Base-by-base conservation (phyloP, 192 early-diverging fungal species). In the Backusella sp. region DNA sequence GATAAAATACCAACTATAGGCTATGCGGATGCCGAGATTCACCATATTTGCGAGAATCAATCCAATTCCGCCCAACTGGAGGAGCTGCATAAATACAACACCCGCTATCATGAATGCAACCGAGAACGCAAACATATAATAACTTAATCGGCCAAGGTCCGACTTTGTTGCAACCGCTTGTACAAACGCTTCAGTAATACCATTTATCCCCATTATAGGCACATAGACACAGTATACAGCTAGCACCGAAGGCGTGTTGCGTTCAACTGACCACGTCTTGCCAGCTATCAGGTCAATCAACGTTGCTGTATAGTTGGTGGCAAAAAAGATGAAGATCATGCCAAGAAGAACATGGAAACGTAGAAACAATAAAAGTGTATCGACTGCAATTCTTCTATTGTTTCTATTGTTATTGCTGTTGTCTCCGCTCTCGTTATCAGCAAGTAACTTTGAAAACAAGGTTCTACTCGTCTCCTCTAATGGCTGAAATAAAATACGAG, bases 151-250 rank as follows among this genome's bases (percentile, higher is more conserved):
- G 6, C 80, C 37, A 11, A 99, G 81, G 66, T 91, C 89, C 2
- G 79, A 74, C 46, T 88, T 82, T 5, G 92, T 83, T 0, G 92
- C 98, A 21, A 96, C 94, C 2, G 92, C 94, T 76, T 96, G 95
- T 21, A 98, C 87, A 81, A 96, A 98, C 1, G 93, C 94, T 79
- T 99, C 98, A 6, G 94, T 91, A 68, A 99, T 92, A 0, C 98
- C 98, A 79, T 99, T 99, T 35, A 97, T 69, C 14, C 95, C 98
- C 94, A 98, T 92, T 12, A 98, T 72, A 4, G 98, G 98, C 1
- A 99, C 87, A 85, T 96, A 99, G 39, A 93, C 74, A 74, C 96
- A 97, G 78, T 98, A 99, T 1, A 88, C 80, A 1, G 89, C 80
- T 41, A 98, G 81, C 0, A 92, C 90, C 2, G 41, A 37, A 0